Conservation (phyloP, 768 basidiomycete genomes). For the Mycena olivaceomarginata region DNA sequence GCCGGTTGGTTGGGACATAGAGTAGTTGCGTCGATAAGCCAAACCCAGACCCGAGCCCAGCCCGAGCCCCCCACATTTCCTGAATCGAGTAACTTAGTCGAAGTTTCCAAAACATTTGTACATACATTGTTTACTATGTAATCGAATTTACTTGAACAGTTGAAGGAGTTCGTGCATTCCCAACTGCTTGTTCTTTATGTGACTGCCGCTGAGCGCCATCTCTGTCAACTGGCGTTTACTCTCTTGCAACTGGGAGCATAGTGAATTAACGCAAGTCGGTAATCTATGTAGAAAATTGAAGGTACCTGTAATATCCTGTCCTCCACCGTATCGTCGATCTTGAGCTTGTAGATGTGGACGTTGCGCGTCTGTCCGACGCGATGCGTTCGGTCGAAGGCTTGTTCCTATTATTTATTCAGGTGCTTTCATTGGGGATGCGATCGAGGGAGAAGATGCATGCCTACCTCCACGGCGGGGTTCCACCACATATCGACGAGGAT, state of each 20-base stretch:
- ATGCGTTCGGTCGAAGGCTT: constrained; percentile 95
- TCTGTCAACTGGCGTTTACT: constrained; percentile 89
- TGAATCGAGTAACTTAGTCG: too few relatives aligned
- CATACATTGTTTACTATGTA: background rate
- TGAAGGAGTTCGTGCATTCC: constrained; percentile 91
- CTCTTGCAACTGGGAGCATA: constrained; percentile 82
- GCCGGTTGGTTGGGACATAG: too few relatives aligned
- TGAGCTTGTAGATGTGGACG: constrained; percentile 93
- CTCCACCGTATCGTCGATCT: constrained; percentile 90
- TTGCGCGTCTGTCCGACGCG: constrained; percentile 91
- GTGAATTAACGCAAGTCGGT: background rate
- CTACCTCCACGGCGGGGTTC: constrained; percentile 90
- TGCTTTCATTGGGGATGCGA: background rate
- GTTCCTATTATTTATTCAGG: constrained; percentile 66
- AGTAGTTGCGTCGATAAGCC: too few relatives aligned
- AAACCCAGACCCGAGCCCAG: too few relatives aligned
- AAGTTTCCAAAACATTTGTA: too few relatives aligned
- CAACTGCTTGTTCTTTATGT: constrained; percentile 88
- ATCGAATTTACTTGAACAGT: constrained; percentile 72
- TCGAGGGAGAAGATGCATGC: background rate
- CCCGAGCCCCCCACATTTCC: too few relatives aligned
- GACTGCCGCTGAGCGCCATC: constrained; percentile 91
- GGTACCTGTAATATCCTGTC: constrained; percentile 85
- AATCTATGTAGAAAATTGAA: background rate
- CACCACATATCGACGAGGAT: constrained; percentile 97